Base-by-base conservation (phyloP, 257 asterid genomes). In the Nicotiana attenuata region DNA sequence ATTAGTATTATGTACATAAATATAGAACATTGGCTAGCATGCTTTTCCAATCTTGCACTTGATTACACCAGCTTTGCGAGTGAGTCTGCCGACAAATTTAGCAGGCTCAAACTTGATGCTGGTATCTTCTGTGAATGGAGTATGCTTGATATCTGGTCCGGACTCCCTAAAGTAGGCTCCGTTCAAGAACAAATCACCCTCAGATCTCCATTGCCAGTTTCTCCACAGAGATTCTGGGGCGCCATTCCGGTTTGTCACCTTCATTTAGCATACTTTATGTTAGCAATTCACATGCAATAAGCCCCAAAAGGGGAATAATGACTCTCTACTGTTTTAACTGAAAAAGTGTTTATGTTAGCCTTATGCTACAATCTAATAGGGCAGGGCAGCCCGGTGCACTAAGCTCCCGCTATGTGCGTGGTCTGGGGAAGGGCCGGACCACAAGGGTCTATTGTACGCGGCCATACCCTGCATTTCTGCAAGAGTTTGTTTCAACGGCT, bases 181-280 rank as follows among this genome's bases (percentile, higher is more conserved):
- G 38, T 92, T 91, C 57, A 76, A 29, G 85, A 93, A 90, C 83
- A 31, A 33, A 45, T 93, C 98, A 2, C 93, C 97, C 81, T 93
- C 94, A 3, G 95, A 93, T 81, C 91, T 86, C 97, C 98, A 92
- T 80, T 90, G 95, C 97, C 98, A 93, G 0, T 87, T 65, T 81
- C 2, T 79, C 97, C 96, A 92, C 79, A 87, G 90, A 50, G 77
- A 78, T 81, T 85, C 47, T 0, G 65, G 17, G 3, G 89, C 87
- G 13, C 59, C 77, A 76, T 89, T 92, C 83, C 97, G 90, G 90
- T 92, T 90, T 5, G 97, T 92, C 85, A 92, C 97, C 95, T 91
- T 75, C 80, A 75, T 75, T 50, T 75, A 15, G 64, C 80, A 26
- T 50, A 50, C 45, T 26, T 50, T 26, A 50, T 26, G 47, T 75